Base-by-base conservation (phyloP, 176 grass and related monocot species). In the Saccharum spontaneum region DNA sequence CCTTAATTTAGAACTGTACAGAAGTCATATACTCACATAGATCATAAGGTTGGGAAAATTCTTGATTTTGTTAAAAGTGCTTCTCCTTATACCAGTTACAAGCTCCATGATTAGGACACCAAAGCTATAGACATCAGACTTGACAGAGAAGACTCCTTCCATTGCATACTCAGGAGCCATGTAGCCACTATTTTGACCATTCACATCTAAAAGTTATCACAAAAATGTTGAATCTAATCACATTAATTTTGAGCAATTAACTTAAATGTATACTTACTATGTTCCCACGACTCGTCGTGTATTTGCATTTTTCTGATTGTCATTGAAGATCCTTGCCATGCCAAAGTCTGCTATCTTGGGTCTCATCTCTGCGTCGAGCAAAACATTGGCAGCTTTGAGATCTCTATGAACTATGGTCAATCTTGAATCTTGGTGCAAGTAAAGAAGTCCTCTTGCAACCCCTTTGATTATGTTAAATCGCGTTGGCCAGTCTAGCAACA, bases 191-290 rank as follows among this genome's bases (percentile, higher is more conserved):
- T 28, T 28, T 70, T 34, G 18, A 54, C 10, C 44, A 82, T 70
- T 46, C n/a, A n/a, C n/a, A n/a, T n/a, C n/a, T n/a, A n/a, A n/a
- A n/a, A n/a, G n/a, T n/a, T n/a, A n/a, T n/a, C n/a, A n/a, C n/a
- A n/a, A n/a, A n/a, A n/a, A n/a, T n/a, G n/a, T n/a, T n/a, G n/a
- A n/a, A n/a, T n/a, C n/a, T 82, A 38, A 28, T 71, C 67, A 1
- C 8, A n/a, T n/a, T n/a, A n/a, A n/a, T n/a, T n/a, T n/a, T n/a
- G n/a, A n/a, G n/a, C n/a, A n/a, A n/a, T n/a, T n/a, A n/a, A n/a
- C n/a, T n/a, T n/a, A n/a, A n/a, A n/a, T n/a, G n/a, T n/a, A n/a
- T 18, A 89, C 80, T 89, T 60, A 89, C 81, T 65, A 89, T 84
- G 87, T 89, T 46, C 80, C 75, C n/a, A 89, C 81, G 73, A 79